Conservation (phyloP, 106 monocot genomes). For the Cymbidium sinense region DNA sequence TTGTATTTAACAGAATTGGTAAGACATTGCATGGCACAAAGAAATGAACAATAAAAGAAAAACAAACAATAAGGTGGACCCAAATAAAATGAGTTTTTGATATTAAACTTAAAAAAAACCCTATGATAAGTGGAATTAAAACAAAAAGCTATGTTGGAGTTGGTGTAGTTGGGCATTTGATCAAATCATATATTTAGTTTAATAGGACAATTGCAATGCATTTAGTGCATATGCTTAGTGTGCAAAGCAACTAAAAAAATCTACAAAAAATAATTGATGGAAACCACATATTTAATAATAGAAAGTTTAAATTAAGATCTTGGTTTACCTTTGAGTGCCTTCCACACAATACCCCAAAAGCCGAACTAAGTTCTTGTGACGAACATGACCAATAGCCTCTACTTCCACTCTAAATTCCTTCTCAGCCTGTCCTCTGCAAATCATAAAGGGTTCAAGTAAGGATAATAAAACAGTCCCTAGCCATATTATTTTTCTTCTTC, state of each 20-base stretch:
- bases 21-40: neutral
- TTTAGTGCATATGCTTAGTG: neutral
- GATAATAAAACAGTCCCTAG: neutral
- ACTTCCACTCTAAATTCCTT: slow-evolving; percentile 97
- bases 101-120: neutral
- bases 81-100: neutral
- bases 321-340: slow-evolving; percentile 77
- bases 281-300: neutral
- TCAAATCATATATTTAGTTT: neutral
- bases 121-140: neutral
- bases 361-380: slow-evolving; percentile 94
- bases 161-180: neutral
- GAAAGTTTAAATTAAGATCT: neutral
- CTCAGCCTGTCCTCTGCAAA: slow-evolving; percentile 82
- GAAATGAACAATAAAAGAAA: neutral
- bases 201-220: neutral
- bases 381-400: slow-evolving; percentile 97
- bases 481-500: neutral
- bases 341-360: slow-evolving; percentile 94
- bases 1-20: neutral
- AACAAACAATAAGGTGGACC: neutral
- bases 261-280: neutral
- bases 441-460: neutral
- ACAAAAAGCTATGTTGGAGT: neutral
- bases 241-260: neutral